Evolutionary conservation across 176 grass and related monocot genomes (phyloP).

Genomic region (Musa itinerans): DNA sequence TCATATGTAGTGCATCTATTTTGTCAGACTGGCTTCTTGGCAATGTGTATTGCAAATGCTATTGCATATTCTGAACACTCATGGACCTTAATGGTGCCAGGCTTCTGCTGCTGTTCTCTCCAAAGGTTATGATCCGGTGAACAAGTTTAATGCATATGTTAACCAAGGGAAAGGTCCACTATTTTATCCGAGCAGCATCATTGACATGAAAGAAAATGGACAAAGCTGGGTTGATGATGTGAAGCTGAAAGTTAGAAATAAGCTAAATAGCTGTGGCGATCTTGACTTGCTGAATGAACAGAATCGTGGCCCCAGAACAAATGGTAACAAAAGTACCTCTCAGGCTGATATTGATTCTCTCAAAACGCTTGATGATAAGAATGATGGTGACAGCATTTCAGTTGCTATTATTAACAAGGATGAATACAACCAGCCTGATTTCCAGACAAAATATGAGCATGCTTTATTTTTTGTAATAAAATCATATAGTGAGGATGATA

Average conservation of each 20-base stretch:
- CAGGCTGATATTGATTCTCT: slow-evolving; percentile 15
- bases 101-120: slow-evolving; percentile 41
- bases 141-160: slow-evolving; percentile 32
- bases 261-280: slow-evolving; percentile 37
- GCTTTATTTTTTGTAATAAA: slow-evolving; percentile 92
- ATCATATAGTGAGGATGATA: slow-evolving; percentile 95
- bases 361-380: slow-evolving; percentile 18
- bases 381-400: slow-evolving; percentile 16
- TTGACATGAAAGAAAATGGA: slow-evolving; percentile 41
- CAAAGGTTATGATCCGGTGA: slow-evolving; percentile 50
- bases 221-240: slow-evolving; percentile 36
- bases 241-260: slow-evolving; percentile 40
- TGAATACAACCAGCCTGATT: slow-evolving; percentile 61
- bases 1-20: slow-evolving; percentile 6
- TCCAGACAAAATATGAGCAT: slow-evolving; percentile 65
- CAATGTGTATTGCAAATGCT: neutral
- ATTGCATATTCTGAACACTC: slow-evolving; percentile 8
- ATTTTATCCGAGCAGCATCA: slow-evolving; percentile 36
- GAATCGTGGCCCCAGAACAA: slow-evolving; percentile 24
- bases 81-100: slow-evolving; percentile 30
- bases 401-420: slow-evolving; percentile 34
- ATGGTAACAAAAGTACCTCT: slow-evolving; percentile 29
- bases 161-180: slow-evolving; percentile 45
- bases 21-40: neutral
- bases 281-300: slow-evolving; percentile 29